phyloP scores from a whole-genome alignment of 495 filamentous ascomycete genomes.

The Penicillium lividum region DNA sequence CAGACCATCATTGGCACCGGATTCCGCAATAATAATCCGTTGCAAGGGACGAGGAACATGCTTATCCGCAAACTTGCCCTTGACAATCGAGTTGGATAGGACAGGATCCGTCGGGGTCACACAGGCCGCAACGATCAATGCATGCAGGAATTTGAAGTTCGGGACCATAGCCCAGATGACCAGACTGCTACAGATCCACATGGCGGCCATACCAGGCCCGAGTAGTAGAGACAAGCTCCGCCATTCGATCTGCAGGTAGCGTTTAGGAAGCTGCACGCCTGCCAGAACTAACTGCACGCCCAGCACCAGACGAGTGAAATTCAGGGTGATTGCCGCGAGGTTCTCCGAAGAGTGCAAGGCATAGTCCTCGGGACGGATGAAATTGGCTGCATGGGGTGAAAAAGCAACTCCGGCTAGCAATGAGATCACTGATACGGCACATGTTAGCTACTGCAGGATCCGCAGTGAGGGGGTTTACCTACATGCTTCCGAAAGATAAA shows the following conservation, averaged over 20 bases:
- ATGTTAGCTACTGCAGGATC: constrained; percentile 4
- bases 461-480: constrained; percentile 34
- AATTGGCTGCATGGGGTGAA: constrained; percentile 74
- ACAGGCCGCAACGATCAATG: constrained; percentile 77
- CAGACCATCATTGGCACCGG: constrained; percentile 90
- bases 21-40: constrained; percentile 86
- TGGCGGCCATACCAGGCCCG: constrained; percentile 81
- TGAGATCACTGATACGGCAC: constrained; percentile 69
- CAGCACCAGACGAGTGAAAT: constrained; percentile 84
- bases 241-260: constrained; percentile 82
- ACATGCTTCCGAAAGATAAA: constrained; percentile 91
- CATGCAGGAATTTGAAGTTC: constrained; percentile 69
- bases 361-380: constrained; percentile 76
- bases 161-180: constrained; percentile 80
- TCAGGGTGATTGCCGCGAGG: constrained; percentile 68
- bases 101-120: constrained; percentile 93
- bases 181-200: constrained; percentile 85
- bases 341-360: constrained; percentile 60
- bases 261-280: constrained; percentile 87
- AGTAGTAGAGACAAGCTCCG: constrained; percentile 72
- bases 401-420: constrained; percentile 76
- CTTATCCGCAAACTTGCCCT: constrained; percentile 90
- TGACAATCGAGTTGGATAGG: constrained; percentile 85
- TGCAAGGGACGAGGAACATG: constrained; percentile 82
- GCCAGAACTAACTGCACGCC: constrained; percentile 90